phyloP scores from a whole-genome alignment of 2,329 filamentous ascomycete genomes.

The Aureobasidium sp. region DNA sequence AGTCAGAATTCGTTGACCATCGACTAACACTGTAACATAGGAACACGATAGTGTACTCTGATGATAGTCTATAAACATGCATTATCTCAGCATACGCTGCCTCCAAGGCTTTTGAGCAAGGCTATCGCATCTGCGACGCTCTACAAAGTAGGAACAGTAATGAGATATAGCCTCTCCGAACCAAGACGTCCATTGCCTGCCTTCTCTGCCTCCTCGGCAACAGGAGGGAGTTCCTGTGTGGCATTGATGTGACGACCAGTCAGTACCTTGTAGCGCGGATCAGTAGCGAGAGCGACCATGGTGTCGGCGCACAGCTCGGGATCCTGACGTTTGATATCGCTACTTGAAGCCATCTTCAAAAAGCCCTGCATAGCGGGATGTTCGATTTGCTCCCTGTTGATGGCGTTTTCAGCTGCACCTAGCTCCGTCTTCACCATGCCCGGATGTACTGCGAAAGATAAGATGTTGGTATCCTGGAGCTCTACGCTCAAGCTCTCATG shows the following conservation, averaged over 20 bases:
- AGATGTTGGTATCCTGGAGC: conserved; percentile 14
- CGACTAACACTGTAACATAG: no score
- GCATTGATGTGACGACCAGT: conserved; percentile 27
- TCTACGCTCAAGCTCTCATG: conserved; percentile 22
- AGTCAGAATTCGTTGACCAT: no score
- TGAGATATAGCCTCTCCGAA: conserved; percentile 25
- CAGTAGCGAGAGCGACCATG: conserved; percentile 27
- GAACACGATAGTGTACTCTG: no score
- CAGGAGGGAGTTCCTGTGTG: conserved; percentile 23
- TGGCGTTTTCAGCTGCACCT: conserved; percentile 22
- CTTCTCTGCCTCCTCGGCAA: conserved; percentile 27
- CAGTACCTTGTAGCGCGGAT: conserved; percentile 25
- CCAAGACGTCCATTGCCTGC: conserved; percentile 25
- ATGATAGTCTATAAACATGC: no score
- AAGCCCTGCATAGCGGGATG: conserved; percentile 24
- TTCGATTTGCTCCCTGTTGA: conserved; percentile 25
- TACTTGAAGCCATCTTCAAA: not conserved
- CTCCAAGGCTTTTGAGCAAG: no score
- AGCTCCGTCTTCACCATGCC: conserved; percentile 27
- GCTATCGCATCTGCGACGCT: no score
- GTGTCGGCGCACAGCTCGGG: conserved; percentile 25
- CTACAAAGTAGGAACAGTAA: conserved; percentile 6
- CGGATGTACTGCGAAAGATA: conserved; percentile 27
- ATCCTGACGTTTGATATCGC: conserved; percentile 19
- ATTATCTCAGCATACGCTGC: no score